phyloP scores from a whole-genome alignment of 2,329 filamentous ascomycete genomes.

The Fusarium xyrophilum region DNA sequence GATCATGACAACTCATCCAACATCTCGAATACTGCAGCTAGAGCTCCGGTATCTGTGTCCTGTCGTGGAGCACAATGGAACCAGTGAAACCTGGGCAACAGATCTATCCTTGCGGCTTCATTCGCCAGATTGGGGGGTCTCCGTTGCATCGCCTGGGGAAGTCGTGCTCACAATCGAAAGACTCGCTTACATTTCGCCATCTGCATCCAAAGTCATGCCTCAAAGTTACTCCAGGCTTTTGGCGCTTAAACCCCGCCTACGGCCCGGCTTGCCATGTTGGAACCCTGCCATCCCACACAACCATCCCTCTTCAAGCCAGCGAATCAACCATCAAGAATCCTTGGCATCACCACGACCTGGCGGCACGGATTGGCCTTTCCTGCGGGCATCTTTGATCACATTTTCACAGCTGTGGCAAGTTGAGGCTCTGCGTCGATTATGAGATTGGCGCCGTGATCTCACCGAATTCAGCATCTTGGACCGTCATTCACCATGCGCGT shows the following conservation, averaged over 20 bases:
- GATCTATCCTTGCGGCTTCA: constrained; percentile 7
- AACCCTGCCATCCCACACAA: constrained; percentile 17
- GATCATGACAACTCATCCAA: constrained; percentile 38
- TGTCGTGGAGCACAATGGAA: constrained; percentile 16
- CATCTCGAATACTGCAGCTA: constrained; percentile 33
- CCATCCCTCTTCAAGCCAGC: constrained; percentile 21
- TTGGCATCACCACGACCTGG: constrained; percentile 20
- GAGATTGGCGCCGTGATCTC: constrained; percentile 9
- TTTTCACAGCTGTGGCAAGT: constrained; percentile 7
- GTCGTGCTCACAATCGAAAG: constrained; percentile 1
- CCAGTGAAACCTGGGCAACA: constrained; percentile 13
- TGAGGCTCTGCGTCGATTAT: constrained; percentile 32
- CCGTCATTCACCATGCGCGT: constrained; percentile 16
- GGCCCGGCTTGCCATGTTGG: constrained; percentile 31
- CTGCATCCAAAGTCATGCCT: constrained; percentile 35
- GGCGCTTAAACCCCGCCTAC: constrained; percentile 34
- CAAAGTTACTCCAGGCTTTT: constrained; percentile 18
- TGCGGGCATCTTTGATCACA: constrained; percentile 1
- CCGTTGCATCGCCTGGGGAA: constrained; percentile 14
- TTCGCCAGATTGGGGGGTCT: constrained; percentile 18
- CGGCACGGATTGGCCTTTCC: constrained; percentile 20
- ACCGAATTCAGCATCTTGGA: constrained; percentile 13
- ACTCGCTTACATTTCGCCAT: constrained; percentile 27
- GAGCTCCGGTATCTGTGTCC: constrained; percentile 24
- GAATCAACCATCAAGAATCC: constrained; percentile 21